These are phyloP conservation scores for Globisporangium emineosum DNA, from an alignment of 352 stramenopile genomes.

Conservation along the genomic window DNA sequence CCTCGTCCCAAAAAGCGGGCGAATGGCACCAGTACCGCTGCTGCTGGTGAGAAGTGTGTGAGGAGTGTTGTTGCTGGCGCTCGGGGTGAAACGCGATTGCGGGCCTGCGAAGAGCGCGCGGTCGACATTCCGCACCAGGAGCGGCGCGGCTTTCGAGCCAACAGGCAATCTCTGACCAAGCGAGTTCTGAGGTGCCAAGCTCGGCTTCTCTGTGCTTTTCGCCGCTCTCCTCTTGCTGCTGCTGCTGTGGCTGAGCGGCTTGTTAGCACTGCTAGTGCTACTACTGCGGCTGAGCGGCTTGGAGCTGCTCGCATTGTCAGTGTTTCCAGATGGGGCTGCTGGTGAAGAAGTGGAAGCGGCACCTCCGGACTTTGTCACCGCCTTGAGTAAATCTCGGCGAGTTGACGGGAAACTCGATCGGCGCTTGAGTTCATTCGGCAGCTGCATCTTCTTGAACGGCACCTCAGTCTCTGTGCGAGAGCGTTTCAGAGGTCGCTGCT, in stretches of 20 bases:
- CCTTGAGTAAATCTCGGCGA: constrained; percentile 6
- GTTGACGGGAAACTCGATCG: constrained; percentile 18
- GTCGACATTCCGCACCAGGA: constrained; percentile 33
- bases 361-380: background rate
- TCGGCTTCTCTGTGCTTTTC: constrained; percentile 13
- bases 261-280: constrained; percentile 18
- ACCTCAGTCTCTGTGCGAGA: constrained; percentile 25
- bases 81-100: constrained; percentile 19
- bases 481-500: constrained; percentile 45
- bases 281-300: background rate
- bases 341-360: constrained; percentile 13
- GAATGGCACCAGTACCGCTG: background rate
- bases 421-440: constrained; percentile 14
- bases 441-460: constrained; percentile 48
- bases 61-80: constrained; percentile 13
- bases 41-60: constrained; percentile 6
- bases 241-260: background rate
- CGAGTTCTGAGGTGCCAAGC: constrained; percentile 12
- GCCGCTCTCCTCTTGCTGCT: constrained; percentile 3
- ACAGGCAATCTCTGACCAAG: background rate
- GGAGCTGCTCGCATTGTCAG: background rate
- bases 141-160: constrained; percentile 20
- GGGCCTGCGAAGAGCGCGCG: constrained; percentile 20
- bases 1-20: background rate
- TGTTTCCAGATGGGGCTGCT: constrained; percentile 2